phyloP scores from a whole-genome alignment of 352 stramenopile genomes.

The Globisporangium mamillatum region DNA sequence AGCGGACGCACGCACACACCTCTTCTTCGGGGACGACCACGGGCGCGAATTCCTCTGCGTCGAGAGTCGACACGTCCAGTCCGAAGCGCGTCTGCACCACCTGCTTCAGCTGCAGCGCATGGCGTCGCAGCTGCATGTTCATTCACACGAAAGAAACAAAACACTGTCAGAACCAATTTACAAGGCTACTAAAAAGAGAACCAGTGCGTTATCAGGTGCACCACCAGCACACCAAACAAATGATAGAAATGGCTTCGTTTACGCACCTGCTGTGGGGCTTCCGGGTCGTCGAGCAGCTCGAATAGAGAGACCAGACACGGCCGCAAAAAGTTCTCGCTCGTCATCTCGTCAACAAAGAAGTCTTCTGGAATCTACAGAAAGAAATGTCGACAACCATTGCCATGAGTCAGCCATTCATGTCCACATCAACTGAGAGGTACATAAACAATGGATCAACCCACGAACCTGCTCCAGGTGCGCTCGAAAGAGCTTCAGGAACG shows the following conservation, averaged over 20 bases:
- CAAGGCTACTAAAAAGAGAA: not conserved
- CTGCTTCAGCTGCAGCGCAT: constrained; percentile 29
- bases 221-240: not conserved
- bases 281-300: constrained; percentile 54
- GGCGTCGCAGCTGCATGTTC: constrained; percentile 26
- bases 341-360: constrained; percentile 69
- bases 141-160: not conserved
- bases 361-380: constrained; percentile 48
- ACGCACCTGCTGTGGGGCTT: constrained; percentile 34
- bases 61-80: constrained; percentile 19
- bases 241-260: not conserved
- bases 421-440: not conserved
- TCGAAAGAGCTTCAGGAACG: constrained; percentile 58
- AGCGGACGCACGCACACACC: constrained; percentile 19
- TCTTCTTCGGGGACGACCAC: constrained; percentile 41
- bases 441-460: not conserved
- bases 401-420: not conserved
- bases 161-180: not conserved
- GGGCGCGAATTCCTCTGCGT: constrained; percentile 42
- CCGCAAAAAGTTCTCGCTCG: constrained; percentile 61
- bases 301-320: constrained; percentile 59
- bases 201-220: constrained; percentile 2
- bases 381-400: not conserved
- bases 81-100: constrained; percentile 41
- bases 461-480: constrained; percentile 54